Percentiles rank a stretch among this genome's conserved stretches.
Evolutionary conservation across 495 filamentous ascomycete species (phyloP).

Genomic region (Aspergillus taichungensis): DNA sequence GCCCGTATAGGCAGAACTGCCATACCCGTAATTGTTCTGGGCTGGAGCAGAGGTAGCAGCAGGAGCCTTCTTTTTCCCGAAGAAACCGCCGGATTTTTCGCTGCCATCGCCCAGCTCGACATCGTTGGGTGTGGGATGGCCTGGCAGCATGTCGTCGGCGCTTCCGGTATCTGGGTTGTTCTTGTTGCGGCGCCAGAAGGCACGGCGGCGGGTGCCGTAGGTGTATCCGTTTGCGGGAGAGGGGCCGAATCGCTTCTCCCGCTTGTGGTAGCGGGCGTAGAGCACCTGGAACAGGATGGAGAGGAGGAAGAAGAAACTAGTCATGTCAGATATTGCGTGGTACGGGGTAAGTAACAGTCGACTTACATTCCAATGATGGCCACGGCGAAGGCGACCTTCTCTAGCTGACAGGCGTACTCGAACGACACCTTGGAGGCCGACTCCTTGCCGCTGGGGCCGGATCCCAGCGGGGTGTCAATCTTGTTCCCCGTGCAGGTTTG

Average conservation of each 20-base stretch:
- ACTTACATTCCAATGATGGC: constrained; percentile 71
- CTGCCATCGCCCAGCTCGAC: constrained; percentile 23
- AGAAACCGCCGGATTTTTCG: constrained; percentile 17
- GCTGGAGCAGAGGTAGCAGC: neutral
- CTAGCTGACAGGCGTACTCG: constrained; percentile 54
- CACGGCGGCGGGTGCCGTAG: constrained; percentile 47
- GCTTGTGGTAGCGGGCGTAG: constrained; percentile 60
- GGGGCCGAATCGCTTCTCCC: constrained; percentile 73
- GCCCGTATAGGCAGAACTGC: constrained; percentile 32
- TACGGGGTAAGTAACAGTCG: neutral
- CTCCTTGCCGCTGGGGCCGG: constrained; percentile 41
- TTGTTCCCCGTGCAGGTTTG: constrained; percentile 47
- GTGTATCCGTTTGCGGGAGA: constrained; percentile 72
- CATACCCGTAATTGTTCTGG: constrained; percentile 17
- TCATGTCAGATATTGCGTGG: neutral
- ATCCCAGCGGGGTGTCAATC: constrained; percentile 60
- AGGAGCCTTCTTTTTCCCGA: constrained; percentile 17
- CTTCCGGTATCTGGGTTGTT: constrained; percentile 25
- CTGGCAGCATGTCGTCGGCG: constrained; percentile 24
- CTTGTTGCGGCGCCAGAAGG: constrained; percentile 44
- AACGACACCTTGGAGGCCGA: constrained; percentile 30
- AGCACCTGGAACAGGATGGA: constrained; percentile 54
- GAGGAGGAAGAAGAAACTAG: constrained; percentile 58
- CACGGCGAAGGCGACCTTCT: constrained; percentile 69
- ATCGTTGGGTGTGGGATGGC: constrained; percentile 28